Conservation (phyloP, 306 rosid genomes). For the Prunus campanulata region DNA sequence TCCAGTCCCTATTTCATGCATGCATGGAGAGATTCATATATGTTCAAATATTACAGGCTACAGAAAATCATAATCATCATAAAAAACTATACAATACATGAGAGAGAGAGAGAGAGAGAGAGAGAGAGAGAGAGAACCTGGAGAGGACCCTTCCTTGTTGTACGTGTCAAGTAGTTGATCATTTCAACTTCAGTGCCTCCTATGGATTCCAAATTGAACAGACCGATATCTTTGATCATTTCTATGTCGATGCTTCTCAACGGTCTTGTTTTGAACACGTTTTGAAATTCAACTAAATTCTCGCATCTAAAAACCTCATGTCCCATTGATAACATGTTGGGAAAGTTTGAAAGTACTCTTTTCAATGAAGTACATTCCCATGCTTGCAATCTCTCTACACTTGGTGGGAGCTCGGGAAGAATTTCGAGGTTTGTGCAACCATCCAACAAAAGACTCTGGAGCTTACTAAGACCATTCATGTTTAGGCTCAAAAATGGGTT, state of each 20-base stretch:
- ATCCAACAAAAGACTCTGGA: not conserved
- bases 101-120: not conserved
- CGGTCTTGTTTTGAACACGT: not conserved
- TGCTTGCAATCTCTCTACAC: not conserved
- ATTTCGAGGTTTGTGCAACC: not conserved
- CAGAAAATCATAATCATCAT: not conserved
- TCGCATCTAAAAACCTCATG: rapidly evolving
- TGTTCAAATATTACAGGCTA: not conserved
- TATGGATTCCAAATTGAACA: not conserved
- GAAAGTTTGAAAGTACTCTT: not conserved
- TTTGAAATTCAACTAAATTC: not conserved
- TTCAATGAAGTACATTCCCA: not conserved
- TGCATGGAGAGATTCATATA: not conserved
- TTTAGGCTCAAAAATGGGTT: not conserved
- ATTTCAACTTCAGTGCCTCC: not conserved
- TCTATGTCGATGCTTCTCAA: not conserved
- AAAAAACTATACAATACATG: not conserved
- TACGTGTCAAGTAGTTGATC: not conserved
- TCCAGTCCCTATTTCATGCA: not conserved
- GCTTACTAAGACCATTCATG: not conserved
- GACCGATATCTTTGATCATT: not conserved
- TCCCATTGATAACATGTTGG: not conserved
- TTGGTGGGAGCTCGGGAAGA: not conserved
- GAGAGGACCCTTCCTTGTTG: too few species aligned
- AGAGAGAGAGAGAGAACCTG: too few species aligned